Conservation (phyloP, 495 filamentous ascomycete genomes). For the Penicillium longicatenatum region DNA sequence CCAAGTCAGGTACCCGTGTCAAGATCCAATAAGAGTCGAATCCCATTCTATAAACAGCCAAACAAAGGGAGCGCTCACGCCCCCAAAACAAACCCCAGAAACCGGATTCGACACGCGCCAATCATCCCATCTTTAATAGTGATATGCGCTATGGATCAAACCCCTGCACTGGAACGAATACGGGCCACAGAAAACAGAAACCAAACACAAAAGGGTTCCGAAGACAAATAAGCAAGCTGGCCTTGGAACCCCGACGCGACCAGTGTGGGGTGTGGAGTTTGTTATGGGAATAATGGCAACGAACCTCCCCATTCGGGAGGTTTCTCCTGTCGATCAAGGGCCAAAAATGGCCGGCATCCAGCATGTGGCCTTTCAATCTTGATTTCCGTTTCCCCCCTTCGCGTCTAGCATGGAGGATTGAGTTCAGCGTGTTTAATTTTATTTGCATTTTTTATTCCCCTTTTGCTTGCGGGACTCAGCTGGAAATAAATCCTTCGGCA, state of each 20-base stretch:
- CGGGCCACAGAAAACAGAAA: background rate
- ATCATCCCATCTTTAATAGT: slow-evolving; percentile 6
- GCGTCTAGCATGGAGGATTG: background rate
- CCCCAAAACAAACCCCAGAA: background rate
- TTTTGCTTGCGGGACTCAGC: background rate
- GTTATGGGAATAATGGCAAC: slow-evolving; percentile 1
- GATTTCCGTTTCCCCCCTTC: background rate
- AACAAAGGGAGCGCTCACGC: background rate
- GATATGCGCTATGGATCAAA: slow-evolving; percentile 13
- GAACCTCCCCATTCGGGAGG: slow-evolving; percentile 2
- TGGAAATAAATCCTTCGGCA: slow-evolving; percentile 4
- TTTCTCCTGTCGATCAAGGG: slow-evolving; percentile 13
- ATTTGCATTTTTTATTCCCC: background rate
- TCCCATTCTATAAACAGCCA: background rate
- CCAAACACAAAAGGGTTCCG: slow-evolving; percentile 2
- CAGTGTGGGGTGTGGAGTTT: slow-evolving; percentile 10
- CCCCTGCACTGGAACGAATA: slow-evolving; percentile 10
- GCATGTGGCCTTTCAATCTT: slow-evolving; percentile 1
- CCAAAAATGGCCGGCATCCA: slow-evolving; percentile 2
- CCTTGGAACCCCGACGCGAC: background rate
- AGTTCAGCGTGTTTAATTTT: background rate
- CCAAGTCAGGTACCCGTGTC: background rate
- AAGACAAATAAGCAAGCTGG: background rate
- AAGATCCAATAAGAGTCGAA: background rate
- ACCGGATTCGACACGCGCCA: slow-evolving; percentile 1